Evolutionary conservation across 768 basidiomycete species (phyloP).

Genomic region (Mycena alexandri): DNA sequence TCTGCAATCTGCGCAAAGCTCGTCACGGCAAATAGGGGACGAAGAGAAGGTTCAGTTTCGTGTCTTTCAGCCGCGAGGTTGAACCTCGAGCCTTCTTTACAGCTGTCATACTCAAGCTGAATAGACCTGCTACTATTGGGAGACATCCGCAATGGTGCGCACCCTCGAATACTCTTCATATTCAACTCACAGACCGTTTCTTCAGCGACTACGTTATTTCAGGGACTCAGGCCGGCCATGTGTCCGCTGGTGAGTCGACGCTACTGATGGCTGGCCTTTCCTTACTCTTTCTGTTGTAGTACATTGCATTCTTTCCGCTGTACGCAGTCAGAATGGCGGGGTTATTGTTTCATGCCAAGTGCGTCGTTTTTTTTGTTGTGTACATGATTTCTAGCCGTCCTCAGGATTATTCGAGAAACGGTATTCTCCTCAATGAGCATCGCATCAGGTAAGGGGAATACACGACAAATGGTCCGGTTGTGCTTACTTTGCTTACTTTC

Average conservation of each 20-base stretch:
- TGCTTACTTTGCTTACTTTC: too few species aligned
- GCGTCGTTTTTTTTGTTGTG: neutral
- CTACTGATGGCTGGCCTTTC: constrained; percentile 40
- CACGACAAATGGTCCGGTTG: too few species aligned
- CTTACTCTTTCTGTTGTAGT: neutral
- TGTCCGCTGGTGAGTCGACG: constrained; percentile 83
- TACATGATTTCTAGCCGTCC: neutral
- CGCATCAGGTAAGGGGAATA: constrained; percentile 53
- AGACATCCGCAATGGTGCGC: constrained; percentile 78
- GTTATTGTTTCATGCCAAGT: constrained; percentile 87
- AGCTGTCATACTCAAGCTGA: constrained; percentile 73
- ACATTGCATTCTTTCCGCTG: constrained; percentile 54
- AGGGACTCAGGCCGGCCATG: constrained; percentile 56
- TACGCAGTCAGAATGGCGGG: constrained; percentile 77
- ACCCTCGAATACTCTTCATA: constrained; percentile 35
- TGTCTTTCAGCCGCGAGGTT: neutral
- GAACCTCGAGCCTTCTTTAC: neutral
- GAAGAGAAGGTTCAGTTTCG: constrained; percentile 69
- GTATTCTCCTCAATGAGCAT: constrained; percentile 77
- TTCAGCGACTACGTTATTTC: constrained; percentile 72
- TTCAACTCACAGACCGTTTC: constrained; percentile 25
- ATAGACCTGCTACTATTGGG: constrained; percentile 76
- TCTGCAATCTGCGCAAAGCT: constrained; percentile 76
- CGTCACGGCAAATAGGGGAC: constrained; percentile 69
- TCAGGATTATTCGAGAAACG: constrained; percentile 85